Base-by-base conservation (phyloP, 768 basidiomycete species). In the Calocera cornea region DNA sequence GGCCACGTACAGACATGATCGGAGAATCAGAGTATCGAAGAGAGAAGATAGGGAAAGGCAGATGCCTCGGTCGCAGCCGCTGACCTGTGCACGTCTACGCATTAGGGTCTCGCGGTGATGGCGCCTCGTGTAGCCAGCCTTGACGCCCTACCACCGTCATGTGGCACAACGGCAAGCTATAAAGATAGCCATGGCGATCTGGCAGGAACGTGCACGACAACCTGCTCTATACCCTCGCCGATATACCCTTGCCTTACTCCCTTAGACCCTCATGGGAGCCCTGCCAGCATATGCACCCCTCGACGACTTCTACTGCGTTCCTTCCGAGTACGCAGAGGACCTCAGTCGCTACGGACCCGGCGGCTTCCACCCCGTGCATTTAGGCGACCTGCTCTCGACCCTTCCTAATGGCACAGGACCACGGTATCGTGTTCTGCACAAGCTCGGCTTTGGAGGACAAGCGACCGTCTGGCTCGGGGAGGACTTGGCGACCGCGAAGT, bases 291-390 rank as follows among this genome's bases (percentile, higher is more conserved):
- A 60, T 31, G 54, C 54, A 5, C 54, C 54, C 14, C 54, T 60
- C 2, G 54, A 33, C 7, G 54, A 60, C 54, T 60, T 60, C 54
- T 60, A 60, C 27, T 60, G 54, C 31, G 27, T 60, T 16, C 54
- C 54, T 5, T 60, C 54, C 19, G 54, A 60, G 54, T 60, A 5
- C 31, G 54, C 54, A 11, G 92, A 95, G 78, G 93, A 95, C 75
- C 89, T 88, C 83, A 92, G 95, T 79, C 92, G 95, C 77, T 89
- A 86, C 75, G 69, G 78, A 34, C 81, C 87, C 63, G 83, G 83
- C 33, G 84, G 83, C 2, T 81, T 78, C 70, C 83, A 84, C 69
- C 83, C 83, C 16, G 77, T 83, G 24, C 72, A 76, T 54, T 78
- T 84, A 65, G 83, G 82, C 36, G 81, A 84, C 72, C 73, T 73